Base-by-base conservation (phyloP, 768 basidiomycete species). In the Suillus plorans region DNA sequence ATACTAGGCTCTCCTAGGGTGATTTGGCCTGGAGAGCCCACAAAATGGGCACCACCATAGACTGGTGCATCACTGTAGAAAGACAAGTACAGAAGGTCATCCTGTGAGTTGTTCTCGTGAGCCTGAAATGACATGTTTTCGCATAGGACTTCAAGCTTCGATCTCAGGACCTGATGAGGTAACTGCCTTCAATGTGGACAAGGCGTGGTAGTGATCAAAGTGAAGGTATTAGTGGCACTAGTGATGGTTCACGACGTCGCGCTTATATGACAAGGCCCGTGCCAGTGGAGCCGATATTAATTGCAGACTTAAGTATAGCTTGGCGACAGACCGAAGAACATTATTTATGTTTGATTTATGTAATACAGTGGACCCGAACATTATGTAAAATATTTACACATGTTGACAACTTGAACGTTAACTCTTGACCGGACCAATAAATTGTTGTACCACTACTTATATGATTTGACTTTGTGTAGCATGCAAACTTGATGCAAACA, bases 21-120 rank as follows among this genome's bases (percentile, higher is more conserved):
- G 25, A 71, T 58, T 28, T 67, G 62, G 34, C 73, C 74, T 25
- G 74, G 72, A n/a, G 76, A 77, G 37, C 71, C 74, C 60, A 76
- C 66, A 39, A 70, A 63, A 10, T 65, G 20, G 44, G 49, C 59
- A 18, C 62, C 28, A 34, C 25, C 10, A 9, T 45, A 28, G 60
- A 59, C 22, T 55, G 57, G 36, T 10, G 63, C 57, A 64, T 68
- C 62, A n/a, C 68, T 61, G 60, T 49, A 49, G 59, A 66, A 37
- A 34, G 74, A 70, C 37, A 22, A 25, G 14, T 60, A 14, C 12
- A 39, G 13, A 60, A 16, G 34, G 25, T 28, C 25, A 16, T 63
- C 37, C 8, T 8, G 25, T 42, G 62, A 42, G 37, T 37, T n/a
- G 18, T 34, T 42, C 52, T 12, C 25, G 44, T 44, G 34, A 13